Conservation (phyloP, 2,329 filamentous ascomycete species). For the Fusarium pseudograminearum region DNA sequence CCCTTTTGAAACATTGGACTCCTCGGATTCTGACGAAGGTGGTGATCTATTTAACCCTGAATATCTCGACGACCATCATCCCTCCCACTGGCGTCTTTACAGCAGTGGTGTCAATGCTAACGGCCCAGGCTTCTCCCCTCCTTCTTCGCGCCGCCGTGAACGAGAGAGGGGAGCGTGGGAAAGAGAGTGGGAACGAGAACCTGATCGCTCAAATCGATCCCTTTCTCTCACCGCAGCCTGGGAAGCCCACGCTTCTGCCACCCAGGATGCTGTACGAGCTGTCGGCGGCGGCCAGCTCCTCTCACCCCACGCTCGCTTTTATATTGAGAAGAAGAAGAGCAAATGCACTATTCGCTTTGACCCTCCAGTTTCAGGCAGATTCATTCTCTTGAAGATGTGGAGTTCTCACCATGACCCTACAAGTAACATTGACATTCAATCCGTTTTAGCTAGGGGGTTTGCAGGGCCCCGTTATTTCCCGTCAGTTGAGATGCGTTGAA, state of each 20-base stretch:
- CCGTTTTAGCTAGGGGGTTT: slow-evolving; percentile 84
- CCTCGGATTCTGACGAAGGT: slow-evolving; percentile 52
- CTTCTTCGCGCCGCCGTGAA: slow-evolving; percentile 32
- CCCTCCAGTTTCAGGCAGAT: slow-evolving; percentile 82
- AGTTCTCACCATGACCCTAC: slow-evolving; percentile 74
- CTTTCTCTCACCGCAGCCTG: slow-evolving; percentile 50
- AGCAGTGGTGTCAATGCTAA: slow-evolving; percentile 29
- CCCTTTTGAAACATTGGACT: slow-evolving; percentile 65
- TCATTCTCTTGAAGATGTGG: slow-evolving; percentile 92
- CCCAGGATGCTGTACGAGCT: slow-evolving; percentile 67
- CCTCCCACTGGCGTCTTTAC: slow-evolving; percentile 44
- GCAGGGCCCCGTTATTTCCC: slow-evolving; percentile 89
- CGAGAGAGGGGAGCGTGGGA: slow-evolving; percentile 26
- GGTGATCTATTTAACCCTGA: slow-evolving; percentile 47
- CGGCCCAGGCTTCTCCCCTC: slow-evolving; percentile 30
- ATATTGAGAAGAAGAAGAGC: slow-evolving; percentile 83
- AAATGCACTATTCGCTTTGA: slow-evolving; percentile 90
- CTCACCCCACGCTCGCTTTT: slow-evolving; percentile 82
- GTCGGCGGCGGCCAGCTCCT: slow-evolving; percentile 72
- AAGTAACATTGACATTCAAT: slow-evolving; percentile 89
- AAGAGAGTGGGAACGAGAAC: slow-evolving; percentile 33
- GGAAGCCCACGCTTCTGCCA: slow-evolving; percentile 65
- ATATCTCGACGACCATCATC: slow-evolving; percentile 46
- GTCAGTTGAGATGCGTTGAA: slow-evolving; percentile 69
- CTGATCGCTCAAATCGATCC: slow-evolving; percentile 39